Evolutionary conservation across 148 eudicot species (phyloP).

Genomic region (Chenopodium quinoa): DNA sequence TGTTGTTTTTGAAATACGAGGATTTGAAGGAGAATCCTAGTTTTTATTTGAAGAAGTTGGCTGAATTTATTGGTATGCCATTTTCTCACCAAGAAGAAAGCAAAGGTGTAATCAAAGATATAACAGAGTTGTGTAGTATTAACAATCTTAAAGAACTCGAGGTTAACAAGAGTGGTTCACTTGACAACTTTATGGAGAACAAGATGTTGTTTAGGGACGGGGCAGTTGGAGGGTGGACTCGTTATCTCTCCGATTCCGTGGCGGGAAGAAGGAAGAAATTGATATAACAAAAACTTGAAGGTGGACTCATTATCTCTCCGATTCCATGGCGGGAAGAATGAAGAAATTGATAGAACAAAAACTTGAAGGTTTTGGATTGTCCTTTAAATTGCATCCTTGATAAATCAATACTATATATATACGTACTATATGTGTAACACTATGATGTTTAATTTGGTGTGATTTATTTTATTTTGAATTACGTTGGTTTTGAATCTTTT

Average conservation of each 20-base stretch:
- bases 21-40: too few species aligned
- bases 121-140: neutral
- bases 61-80: constrained; percentile 22
- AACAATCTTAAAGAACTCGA: constrained; percentile 22
- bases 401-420: too few species aligned
- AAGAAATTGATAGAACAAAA: neutral
- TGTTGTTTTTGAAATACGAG: too few species aligned
- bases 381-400: neutral
- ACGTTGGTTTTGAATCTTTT: too few species aligned
- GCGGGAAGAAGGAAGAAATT: neutral
- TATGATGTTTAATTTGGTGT: too few species aligned
- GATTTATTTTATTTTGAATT: too few species aligned
- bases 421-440: too few species aligned
- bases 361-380: neutral
- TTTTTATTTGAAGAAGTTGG: constrained; percentile 18
- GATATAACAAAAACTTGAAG: neutral
- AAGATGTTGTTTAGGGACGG: constrained; percentile 24
- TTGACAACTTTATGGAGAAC: constrained; percentile 6
- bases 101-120: too few species aligned
- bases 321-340: constrained; percentile 8
- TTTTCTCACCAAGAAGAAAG: constrained; percentile 19
- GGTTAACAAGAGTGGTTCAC: constrained; percentile 24
- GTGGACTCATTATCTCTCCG: constrained; percentile 11
- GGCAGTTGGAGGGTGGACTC: constrained; percentile 25
- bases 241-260: constrained; percentile 6